These are phyloP conservation scores for Chlorokybus atmophyticus DNA, from an alignment of 139 green algal genomes.

Conservation along the genomic window DNA sequence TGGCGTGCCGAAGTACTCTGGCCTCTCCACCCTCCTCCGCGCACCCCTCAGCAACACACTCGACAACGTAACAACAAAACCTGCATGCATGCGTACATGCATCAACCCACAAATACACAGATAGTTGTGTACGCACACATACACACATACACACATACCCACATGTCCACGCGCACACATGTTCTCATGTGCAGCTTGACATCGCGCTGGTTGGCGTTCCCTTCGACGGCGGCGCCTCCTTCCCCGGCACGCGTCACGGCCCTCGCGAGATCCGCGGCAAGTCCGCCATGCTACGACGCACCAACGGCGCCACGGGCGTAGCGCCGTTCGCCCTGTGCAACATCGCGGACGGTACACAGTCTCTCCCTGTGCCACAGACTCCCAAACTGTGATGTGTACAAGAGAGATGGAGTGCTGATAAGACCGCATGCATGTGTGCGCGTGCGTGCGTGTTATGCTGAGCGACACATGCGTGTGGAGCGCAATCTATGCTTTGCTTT, in stretches of 20 bases:
- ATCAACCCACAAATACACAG: no score
- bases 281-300: constrained; percentile 7
- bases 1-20: constrained; percentile 14
- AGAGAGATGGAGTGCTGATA: neutral
- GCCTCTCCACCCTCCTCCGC: constrained; percentile 6
- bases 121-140: no score
- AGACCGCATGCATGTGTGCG: no score
- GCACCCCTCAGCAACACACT: constrained; percentile 5
- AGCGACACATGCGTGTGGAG: no score
- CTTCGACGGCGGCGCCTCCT: constrained; percentile 14
- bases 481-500: no score
- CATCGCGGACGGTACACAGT: constrained; percentile 7
- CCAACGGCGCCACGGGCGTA: constrained; percentile 9
- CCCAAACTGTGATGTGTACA: neutral
- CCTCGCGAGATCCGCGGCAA: constrained; percentile 18
- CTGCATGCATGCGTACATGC: no score
- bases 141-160: no score
- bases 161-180: no score
- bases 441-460: no score
- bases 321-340: constrained; percentile 10
- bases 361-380: neutral
- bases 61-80: constrained; percentile 1
- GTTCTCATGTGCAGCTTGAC: constrained; percentile 13
- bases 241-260: constrained; percentile 11
- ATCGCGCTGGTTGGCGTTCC: constrained; percentile 14